phyloP scores from a whole-genome alignment of 192 early-diverging fungal genomes.

The Entomortierella chlamydospora region DNA sequence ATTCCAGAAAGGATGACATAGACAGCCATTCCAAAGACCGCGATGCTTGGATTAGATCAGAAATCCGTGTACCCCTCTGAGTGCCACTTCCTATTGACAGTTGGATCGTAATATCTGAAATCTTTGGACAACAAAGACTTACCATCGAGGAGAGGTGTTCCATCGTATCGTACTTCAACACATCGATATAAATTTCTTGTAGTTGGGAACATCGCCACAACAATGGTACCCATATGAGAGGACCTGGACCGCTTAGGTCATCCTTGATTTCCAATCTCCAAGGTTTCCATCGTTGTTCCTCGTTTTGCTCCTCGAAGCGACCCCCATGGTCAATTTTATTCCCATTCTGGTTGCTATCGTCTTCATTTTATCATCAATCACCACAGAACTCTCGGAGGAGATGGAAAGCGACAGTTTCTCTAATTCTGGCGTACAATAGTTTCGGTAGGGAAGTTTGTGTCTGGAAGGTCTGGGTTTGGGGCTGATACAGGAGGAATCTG shows the following conservation, averaged over 20 bases:
- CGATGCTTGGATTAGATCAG: constrained; percentile 16
- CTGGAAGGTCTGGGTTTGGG: too few relatives aligned
- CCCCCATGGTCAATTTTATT: too few relatives aligned
- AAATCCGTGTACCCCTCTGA: constrained; percentile 28
- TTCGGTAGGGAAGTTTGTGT: too few relatives aligned
- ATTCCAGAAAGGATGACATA: constrained; percentile 36
- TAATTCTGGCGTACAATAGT: constrained; percentile 17
- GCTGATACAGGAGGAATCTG: too few relatives aligned
- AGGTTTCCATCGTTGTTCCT: constrained; percentile 5
- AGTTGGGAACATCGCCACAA: constrained; percentile 8
- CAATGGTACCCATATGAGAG: constrained; percentile 33
- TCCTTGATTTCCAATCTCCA: constrained; percentile 19
- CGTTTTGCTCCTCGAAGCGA: not conserved
- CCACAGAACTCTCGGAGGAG: constrained; percentile 21
- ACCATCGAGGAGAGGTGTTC: constrained; percentile 10
- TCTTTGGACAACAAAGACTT: constrained; percentile 9
- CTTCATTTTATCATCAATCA: too few relatives aligned
- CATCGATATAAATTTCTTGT: constrained; percentile 1
- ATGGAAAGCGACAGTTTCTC: constrained; percentile 35
- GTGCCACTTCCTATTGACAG: constrained; percentile 22
- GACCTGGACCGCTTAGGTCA: constrained; percentile 24
- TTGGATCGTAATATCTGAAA: constrained; percentile 14
- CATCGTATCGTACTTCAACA: constrained; percentile 9
- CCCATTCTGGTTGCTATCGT: too few relatives aligned
- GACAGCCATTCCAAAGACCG: constrained; percentile 12